Base-by-base conservation (phyloP, 2,329 filamentous ascomycete species). In the Bimuria novae-zelandiae region DNA sequence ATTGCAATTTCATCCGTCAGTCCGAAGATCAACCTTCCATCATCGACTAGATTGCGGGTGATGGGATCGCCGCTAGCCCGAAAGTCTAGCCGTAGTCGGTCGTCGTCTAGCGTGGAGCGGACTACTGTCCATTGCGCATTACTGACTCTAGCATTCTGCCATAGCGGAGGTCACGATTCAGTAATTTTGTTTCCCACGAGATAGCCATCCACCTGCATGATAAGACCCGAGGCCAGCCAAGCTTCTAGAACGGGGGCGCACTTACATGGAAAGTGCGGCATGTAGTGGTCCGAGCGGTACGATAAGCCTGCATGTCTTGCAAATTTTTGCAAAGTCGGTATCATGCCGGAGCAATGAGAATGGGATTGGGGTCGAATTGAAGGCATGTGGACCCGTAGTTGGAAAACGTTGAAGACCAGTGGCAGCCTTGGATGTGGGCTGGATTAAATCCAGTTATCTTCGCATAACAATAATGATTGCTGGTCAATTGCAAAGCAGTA, bases 41-140 rank as follows among this genome's bases (percentile, higher is more conserved):
- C 16, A 30, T 25, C 29, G 17, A 12, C 29, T 17, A 44, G 12
- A 11, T n/a, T 12, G 17, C 29, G 30, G 30, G 16, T 16, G 16
- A 16, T 39, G 44, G 44, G 32, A 37, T 36, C 33, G 44, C 44
- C 44, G 44, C 33, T 47, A 47, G 32, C 33, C 19, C n/a, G 23
- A n/a, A 29, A 14, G 8, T 8, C 19, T 37, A 23, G 16, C 21
- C 21, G 14, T 23, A 17, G 14, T 11, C 19, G 30, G 14, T 16
- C n/a, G n/a, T 12, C 27, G 30, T 21, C 16, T 47, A 37, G 33
- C 32, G 32, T 19, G 33, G 14, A 37, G 32, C 33, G 32, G 16
- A 21, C 17, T 21, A 30, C 25, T 17, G 14, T 46, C 12, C 5
- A 22, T 21, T 16, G 30, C 30, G 19, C 23, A 4, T 23, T 11